Conservation (phyloP, 129 eudicot species). For the Flaveria ramosissima region DNA sequence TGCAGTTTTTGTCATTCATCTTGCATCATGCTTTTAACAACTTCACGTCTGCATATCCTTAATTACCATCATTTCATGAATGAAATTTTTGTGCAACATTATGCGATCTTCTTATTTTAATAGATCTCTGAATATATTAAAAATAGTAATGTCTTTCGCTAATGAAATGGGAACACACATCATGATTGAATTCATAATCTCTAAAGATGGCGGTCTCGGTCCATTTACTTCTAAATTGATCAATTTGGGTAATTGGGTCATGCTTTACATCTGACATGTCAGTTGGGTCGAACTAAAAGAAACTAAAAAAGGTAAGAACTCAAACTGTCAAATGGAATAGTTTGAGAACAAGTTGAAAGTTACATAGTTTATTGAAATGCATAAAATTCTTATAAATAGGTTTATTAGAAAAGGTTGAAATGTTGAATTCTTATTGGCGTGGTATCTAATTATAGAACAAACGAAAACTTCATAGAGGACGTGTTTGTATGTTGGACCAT, state of each 20-base stretch:
- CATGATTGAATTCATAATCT: background rate
- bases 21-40: background rate
- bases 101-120: background rate
- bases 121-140: background rate
- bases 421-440: background rate
- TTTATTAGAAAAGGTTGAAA: background rate
- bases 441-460: background rate
- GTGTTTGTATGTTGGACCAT: background rate
- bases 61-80: background rate
- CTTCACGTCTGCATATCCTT: background rate
- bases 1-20: background rate
- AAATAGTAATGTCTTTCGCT: background rate
- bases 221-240: background rate
- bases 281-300: background rate
- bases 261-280: background rate
- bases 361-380: background rate
- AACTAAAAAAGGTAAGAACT: background rate
- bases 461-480: background rate
- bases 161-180: background rate
- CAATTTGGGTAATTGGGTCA: background rate
- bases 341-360: background rate
- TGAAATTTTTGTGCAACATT: background rate
- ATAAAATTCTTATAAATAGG: background rate
- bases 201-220: background rate
- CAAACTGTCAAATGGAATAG: background rate